A percentile compares a stretch with the other conserved stretches of the same genome.
These are phyloP conservation scores for Santalum album DNA, from an alignment of 164 flowering plant species.

Conservation along the genomic window DNA sequence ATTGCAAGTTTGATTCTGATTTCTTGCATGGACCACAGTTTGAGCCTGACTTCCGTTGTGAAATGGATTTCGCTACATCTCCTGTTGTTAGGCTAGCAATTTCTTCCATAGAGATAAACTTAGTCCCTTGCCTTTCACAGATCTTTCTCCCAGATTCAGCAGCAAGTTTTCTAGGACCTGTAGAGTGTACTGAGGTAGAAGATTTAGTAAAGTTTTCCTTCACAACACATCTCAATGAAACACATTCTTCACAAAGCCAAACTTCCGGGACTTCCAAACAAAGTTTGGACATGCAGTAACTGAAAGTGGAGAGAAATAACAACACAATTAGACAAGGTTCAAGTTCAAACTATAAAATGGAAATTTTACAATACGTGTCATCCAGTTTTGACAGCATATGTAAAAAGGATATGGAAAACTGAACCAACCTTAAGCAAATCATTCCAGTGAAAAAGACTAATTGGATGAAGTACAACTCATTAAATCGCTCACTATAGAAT, in stretches of 20 bases:
- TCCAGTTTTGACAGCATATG: background rate
- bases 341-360: background rate
- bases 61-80: no score
- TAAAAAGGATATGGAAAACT: background rate
- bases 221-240: background rate
- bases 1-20: background rate
- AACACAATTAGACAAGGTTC: background rate
- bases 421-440: background rate
- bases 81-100: constrained; percentile 18
- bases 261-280: background rate
- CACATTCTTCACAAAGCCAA: constrained; percentile 29
- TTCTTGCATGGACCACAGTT: no score
- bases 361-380: no score
- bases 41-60: no score
- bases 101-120: constrained; percentile 18
- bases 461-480: no score
- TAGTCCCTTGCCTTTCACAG: constrained; percentile 9
- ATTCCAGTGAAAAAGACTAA: no score
- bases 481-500: no score
- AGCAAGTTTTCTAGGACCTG: background rate
- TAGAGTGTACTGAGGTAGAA: background rate
- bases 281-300: constrained; percentile 24
- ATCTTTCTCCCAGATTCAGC: background rate
- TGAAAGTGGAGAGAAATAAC: constrained; percentile 9
- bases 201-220: background rate